These are phyloP conservation scores for Teunomyces cretensis DNA, from an alignment of 805 yeast species.

Conservation along the genomic window DNA sequence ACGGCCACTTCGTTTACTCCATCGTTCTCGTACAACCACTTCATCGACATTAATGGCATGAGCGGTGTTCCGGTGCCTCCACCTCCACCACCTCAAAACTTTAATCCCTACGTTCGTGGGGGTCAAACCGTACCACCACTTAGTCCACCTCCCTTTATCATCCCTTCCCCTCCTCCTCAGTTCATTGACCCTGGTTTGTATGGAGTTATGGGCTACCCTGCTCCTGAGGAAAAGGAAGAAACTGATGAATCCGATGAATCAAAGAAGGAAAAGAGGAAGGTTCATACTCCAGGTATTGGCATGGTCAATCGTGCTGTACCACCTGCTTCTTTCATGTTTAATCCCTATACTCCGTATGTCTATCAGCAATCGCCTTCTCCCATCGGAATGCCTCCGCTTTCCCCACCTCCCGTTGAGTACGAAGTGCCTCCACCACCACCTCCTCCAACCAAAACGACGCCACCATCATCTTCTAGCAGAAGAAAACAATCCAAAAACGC, in stretches of 20 bases:
- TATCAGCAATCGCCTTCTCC: conserved; percentile 29
- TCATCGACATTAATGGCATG: conserved; percentile 21
- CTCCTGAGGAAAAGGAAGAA: background rate
- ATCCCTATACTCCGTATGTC: conserved; percentile 50
- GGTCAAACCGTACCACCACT: conserved; percentile 30
- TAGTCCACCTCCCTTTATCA: conserved; percentile 40
- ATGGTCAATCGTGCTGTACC: conserved; percentile 34
- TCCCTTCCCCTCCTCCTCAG: conserved; percentile 36
- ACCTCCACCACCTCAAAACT: conserved; percentile 16
- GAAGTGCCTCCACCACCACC: conserved; percentile 10
- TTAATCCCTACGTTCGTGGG: conserved; percentile 33
- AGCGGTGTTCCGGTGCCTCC: conserved; percentile 16
- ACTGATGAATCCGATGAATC: conserved; percentile 4
- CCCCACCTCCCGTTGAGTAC: conserved; percentile 6
- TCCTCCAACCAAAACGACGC: conserved; percentile 10
- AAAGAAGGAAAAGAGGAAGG: conserved; percentile 5
- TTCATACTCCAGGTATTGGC: conserved; percentile 30
- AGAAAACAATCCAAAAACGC: background rate
- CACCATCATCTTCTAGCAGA: conserved; percentile 7
- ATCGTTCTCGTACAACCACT: conserved; percentile 22
- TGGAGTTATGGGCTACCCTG: conserved; percentile 27
- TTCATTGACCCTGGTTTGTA: conserved; percentile 39
- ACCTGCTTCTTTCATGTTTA: conserved; percentile 44
- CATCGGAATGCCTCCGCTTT: conserved; percentile 7
- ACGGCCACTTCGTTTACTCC: conserved; percentile 63